phyloP scores from a whole-genome alignment of 805 yeast species.

The Saccharomycopsis fodiens region DNA sequence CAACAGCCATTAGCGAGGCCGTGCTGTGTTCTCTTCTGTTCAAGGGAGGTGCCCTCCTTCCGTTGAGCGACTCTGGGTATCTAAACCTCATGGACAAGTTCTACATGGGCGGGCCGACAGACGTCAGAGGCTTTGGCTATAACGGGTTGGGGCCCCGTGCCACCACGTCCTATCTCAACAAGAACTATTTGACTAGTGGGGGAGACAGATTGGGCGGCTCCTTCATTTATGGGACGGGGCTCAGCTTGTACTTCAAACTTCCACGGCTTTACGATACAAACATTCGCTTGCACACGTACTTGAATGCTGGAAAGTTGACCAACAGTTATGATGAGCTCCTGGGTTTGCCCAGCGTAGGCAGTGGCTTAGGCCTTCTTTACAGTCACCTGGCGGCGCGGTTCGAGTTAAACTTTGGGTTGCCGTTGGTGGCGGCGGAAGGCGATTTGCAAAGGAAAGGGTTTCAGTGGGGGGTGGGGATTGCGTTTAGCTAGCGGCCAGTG shows the following conservation, averaged over 20 bases:
- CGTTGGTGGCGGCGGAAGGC: conserved; percentile 42
- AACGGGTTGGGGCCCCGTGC: conserved; percentile 61
- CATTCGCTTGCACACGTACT: conserved; percentile 54
- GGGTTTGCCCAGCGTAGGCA: conserved; percentile 38
- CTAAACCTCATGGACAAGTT: conserved; percentile 70
- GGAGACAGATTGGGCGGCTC: conserved; percentile 64
- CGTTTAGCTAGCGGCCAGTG: conserved; percentile 43
- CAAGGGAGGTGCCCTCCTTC: conserved; percentile 49
- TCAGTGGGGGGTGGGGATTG: conserved; percentile 58
- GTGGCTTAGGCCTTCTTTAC: conserved; percentile 55
- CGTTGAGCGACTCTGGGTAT: conserved; percentile 24
- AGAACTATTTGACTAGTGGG: conserved; percentile 2
- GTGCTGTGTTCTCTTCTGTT: conserved; percentile 37
- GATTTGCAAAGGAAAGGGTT: conserved; percentile 56
- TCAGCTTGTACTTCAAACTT: conserved; percentile 49
- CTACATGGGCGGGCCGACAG: conserved; percentile 73
- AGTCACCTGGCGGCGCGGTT: conserved; percentile 60
- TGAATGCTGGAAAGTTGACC: conserved; percentile 57
- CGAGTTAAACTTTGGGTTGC: conserved; percentile 58
- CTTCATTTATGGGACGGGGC: conserved; percentile 46
- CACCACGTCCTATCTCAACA: not conserved
- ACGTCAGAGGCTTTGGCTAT: conserved; percentile 60
- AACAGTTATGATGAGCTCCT: conserved; percentile 28
- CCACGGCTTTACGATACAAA: conserved; percentile 48
- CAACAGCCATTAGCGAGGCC: conserved; percentile 23